Percentiles rank a stretch among this genome's conserved stretches.
Conservation (phyloP, 169 alveolate species). For the Plasmodium malariae region DNA sequence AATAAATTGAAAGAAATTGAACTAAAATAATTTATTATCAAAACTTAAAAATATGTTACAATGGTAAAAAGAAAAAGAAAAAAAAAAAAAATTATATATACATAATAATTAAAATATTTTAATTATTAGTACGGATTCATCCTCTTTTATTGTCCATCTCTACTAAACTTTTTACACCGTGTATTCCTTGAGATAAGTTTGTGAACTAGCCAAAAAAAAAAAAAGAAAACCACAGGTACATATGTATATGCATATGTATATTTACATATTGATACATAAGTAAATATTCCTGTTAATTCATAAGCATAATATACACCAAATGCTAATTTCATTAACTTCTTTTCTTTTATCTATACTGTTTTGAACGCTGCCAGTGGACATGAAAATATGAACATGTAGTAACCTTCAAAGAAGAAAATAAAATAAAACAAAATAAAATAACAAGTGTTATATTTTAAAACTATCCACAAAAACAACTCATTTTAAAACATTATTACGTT, state of each 20-base stretch:
- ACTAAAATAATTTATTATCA: too few species aligned
- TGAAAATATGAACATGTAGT: slow-evolving; percentile 13
- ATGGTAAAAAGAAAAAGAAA: slow-evolving; percentile 16
- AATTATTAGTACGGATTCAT: background rate
- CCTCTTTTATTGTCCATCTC: slow-evolving; percentile 42
- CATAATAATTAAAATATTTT: background rate
- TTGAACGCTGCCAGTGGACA: slow-evolving; percentile 72
- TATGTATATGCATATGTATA: slow-evolving; percentile 3
- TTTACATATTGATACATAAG: background rate
- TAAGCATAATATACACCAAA: background rate
- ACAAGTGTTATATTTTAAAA: background rate
- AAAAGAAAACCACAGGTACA: background rate
- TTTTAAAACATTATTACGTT: background rate
- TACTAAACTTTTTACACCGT: slow-evolving; percentile 64
- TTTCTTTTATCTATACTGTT: slow-evolving; percentile 29
- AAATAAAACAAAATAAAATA: slow-evolving; percentile 1
- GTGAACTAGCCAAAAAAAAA: slow-evolving; percentile 52
- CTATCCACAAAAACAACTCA: background rate
- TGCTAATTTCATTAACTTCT: background rate
- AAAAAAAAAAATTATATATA: slow-evolving; percentile 3
- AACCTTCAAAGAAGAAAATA: slow-evolving; percentile 24
- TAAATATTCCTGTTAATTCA: background rate
- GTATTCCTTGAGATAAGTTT: slow-evolving; percentile 72
- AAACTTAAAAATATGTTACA: too few species aligned
- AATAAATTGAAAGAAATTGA: too few species aligned